Evolutionary conservation across 2,329 filamentous ascomycete genomes (phyloP), one percentile per base, ranked within the genome.

Genomic region (Aspergillus sp.): DNA sequence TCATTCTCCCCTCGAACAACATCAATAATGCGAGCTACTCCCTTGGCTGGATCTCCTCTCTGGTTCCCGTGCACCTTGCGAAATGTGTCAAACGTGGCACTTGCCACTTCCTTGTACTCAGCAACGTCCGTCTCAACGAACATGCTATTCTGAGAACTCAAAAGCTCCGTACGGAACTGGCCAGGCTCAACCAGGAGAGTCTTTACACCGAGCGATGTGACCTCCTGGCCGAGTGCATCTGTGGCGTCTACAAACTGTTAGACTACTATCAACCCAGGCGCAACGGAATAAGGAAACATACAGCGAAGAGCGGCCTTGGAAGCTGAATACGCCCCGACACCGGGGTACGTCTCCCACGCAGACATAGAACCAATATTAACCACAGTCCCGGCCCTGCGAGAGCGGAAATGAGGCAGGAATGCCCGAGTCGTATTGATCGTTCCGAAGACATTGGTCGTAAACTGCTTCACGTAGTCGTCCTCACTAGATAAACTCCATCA

Each of bases 361-460:
- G 62, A 68, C 53, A 75, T 70, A 7, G 68, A 73, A 27, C 70
- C 70, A 17, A 77, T 64, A 24, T 73, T 77, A 27, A 75, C 67
- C 34, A 78, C 68, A 1, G 69, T 68, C 0, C 75, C 75, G 1
- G 66, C 58, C 27, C 67, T 50, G 53, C 67, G 61, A 13, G 61
- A 51, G 30, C 74, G 72, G 54, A 79, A 64, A 51, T 74, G 69
- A 3, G 75, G 76, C 6, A 75, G 65, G 4, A 75, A 56, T 1
- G 73, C 73, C 22, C 72, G 68, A 22, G 70, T 71, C 7, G 75
- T 62, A 47, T 73, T 73, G 20, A 77, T 59, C 3, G 71, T 66
- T 1, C 74, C 75, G 48, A 77, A 74, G 5, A 71, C 64, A 53
- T 79, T 79, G 17, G 70, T 71, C 30, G 70, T 68, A 63, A 77